phyloP scores from a whole-genome alignment of 106 monocot species.

The Platanthera guangdongensis region DNA sequence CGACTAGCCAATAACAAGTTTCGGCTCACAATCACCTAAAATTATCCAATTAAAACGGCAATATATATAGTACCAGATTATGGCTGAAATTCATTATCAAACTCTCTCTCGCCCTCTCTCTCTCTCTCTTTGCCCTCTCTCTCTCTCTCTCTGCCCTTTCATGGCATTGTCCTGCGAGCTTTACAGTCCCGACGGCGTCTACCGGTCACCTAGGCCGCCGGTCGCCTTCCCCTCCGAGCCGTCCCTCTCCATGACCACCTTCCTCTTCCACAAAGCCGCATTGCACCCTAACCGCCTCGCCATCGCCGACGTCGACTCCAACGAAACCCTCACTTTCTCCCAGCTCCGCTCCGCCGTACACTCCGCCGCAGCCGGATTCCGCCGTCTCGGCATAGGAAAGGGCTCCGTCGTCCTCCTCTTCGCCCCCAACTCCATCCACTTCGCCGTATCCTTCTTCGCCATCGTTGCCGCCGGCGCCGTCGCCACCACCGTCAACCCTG shows the following conservation, averaged over 20 bases:
- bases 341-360: constrained; percentile 23
- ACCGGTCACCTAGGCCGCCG: constrained; percentile 28
- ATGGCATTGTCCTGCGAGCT: constrained; percentile 1
- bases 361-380: constrained; percentile 22
- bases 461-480: constrained; percentile 54
- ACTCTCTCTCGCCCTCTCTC: background rate
- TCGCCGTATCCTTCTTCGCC: constrained; percentile 47
- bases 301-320: constrained; percentile 35
- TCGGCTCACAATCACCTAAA: no score
- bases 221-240: constrained; percentile 32
- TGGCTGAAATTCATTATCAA: no score
- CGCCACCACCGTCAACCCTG: constrained; percentile 64
- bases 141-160: background rate
- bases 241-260: constrained; percentile 29
- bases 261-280: constrained; percentile 30
- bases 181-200: constrained; percentile 31
- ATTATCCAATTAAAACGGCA: no score
- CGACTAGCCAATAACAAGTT: no score
- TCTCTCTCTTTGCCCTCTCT: no score
- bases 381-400: constrained; percentile 22
- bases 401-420: constrained; percentile 66
- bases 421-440: constrained; percentile 64
- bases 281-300: constrained; percentile 32
- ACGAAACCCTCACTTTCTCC: constrained; percentile 28
- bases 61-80: no score